These are phyloP conservation scores for Planoprotostelium fungivorum DNA, from an alignment of 78 protist species.

Conservation along the genomic window DNA sequence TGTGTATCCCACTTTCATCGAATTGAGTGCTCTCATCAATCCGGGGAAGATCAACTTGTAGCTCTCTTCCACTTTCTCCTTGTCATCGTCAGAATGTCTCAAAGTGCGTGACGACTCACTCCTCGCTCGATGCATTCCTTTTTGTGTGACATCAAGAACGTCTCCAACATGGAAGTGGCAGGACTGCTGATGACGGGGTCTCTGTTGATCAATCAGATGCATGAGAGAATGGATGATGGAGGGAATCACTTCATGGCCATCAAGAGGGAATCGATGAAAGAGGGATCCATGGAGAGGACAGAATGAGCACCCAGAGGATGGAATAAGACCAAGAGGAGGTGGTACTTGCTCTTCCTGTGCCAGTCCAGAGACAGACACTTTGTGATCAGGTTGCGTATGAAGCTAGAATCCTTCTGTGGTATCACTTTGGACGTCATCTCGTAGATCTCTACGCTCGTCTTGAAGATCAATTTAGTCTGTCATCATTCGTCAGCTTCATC, in stretches of 20 bases:
- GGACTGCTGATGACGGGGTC: background rate
- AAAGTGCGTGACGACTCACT: background rate
- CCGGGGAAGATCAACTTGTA: background rate
- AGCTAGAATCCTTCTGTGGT: background rate
- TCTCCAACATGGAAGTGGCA: background rate
- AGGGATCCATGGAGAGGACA: background rate
- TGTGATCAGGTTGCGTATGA: background rate
- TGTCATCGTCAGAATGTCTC: background rate
- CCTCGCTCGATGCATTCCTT: background rate
- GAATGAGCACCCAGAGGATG: background rate
- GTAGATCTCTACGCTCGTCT: background rate
- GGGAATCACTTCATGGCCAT: background rate
- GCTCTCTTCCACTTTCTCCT: background rate
- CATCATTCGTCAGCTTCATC: background rate
- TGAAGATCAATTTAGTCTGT: background rate
- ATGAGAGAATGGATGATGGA: too few species aligned
- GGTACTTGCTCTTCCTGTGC: background rate
- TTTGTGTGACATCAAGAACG: background rate
- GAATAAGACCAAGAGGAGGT: background rate
- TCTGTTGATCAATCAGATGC: too few species aligned
- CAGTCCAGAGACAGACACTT: background rate
- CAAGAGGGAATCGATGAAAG: background rate
- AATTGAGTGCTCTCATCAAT: background rate
- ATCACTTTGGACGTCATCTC: background rate
- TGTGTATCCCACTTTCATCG: background rate